Evolutionary conservation across 1,284 basidiomycete genomes (phyloP).

Genomic region (Cutaneotrichosporon curvatum): DNA sequence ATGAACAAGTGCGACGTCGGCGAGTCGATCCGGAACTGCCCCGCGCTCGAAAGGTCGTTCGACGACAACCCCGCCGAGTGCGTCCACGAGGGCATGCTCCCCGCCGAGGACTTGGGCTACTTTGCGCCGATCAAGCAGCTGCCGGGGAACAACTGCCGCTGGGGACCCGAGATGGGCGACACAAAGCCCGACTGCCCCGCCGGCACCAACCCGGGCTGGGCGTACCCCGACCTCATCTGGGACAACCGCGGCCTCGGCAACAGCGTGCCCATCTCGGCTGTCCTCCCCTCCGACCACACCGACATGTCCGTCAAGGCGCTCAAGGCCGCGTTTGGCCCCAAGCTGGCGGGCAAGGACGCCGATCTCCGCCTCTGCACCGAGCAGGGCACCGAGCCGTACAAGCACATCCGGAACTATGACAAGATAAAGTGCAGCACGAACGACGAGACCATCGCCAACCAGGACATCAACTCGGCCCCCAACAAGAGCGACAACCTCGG

Average conservation of each 20-base stretch:
- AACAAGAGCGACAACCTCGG: neutral
- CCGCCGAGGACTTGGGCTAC: neutral
- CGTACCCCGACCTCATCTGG: conserved; percentile 1
- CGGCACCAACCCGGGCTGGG: conserved; percentile 7
- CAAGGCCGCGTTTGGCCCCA: too few species aligned
- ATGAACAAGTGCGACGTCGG: conserved; percentile 34
- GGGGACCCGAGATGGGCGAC: conserved; percentile 6
- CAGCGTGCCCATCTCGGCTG: neutral
- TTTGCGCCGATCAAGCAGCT: neutral
- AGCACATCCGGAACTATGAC: neutral
- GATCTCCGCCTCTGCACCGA: neutral
- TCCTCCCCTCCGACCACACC: neutral
- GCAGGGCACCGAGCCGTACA: neutral
- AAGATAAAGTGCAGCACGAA: neutral
- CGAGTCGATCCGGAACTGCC: conserved; percentile 2
- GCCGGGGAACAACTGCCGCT: conserved; percentile 9
- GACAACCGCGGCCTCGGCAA: neutral
- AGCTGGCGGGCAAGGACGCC: neutral
- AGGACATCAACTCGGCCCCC: neutral
- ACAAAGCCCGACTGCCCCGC: conserved; percentile 9
- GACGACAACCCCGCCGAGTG: neutral
- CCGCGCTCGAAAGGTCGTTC: neutral
- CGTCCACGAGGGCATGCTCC: neutral
- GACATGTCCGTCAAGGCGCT: neutral
- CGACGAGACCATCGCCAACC: conserved; percentile 1